Evolutionary conservation across 495 filamentous ascomycete genomes (phyloP).

Genomic region (Podospora pseudoanserina): DNA sequence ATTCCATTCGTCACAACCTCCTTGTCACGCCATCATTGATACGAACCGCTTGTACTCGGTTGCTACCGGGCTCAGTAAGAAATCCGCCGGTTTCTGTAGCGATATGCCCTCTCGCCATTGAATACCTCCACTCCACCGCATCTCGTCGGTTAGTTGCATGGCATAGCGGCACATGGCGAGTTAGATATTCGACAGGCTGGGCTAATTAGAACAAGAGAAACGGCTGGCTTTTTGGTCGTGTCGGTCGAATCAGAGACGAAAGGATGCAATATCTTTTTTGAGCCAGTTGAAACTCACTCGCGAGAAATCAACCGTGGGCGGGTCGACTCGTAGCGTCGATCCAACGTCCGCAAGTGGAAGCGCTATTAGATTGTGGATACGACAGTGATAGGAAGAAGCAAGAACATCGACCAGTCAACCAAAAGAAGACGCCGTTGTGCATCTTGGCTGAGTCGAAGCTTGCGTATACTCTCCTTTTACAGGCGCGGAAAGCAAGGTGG

Average conservation of each 20-base stretch:
- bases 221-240: background rate
- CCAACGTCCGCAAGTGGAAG: background rate
- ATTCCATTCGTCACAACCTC: background rate
- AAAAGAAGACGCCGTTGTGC: background rate
- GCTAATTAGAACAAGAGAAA: background rate
- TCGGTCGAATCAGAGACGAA: background rate
- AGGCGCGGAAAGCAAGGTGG: background rate
- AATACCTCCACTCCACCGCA: background rate
- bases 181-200: background rate
- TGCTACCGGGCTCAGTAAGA: background rate
- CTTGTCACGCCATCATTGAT: background rate
- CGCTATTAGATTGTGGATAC: constrained; percentile 2
- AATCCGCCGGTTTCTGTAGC: background rate
- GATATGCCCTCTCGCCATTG: background rate
- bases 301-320: background rate
- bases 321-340: background rate
- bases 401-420: background rate
- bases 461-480: background rate
- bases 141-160: background rate
- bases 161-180: background rate
- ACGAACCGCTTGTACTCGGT: background rate
- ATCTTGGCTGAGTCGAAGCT: background rate
- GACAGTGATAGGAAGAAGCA: background rate
- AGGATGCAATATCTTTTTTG: background rate
- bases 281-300: background rate